These are phyloP conservation scores for Castanea mollissima DNA, from an alignment of 306 rosid species.

Conservation along the genomic window DNA sequence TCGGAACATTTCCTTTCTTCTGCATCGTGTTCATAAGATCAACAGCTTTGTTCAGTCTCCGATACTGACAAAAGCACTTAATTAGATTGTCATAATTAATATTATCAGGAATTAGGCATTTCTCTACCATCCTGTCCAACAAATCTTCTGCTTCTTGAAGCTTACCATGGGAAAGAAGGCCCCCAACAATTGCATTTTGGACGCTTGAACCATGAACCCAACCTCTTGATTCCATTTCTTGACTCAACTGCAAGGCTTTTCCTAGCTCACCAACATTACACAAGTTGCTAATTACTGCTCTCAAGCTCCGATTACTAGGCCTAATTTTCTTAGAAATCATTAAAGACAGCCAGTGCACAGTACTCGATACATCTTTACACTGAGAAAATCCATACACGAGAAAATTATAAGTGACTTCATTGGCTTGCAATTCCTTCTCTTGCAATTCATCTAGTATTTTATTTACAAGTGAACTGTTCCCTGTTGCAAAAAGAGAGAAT, in stretches of 20 bases:
- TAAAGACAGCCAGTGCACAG: slow-evolving; percentile 46
- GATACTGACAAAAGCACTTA: slow-evolving; percentile 53
- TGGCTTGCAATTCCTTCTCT: slow-evolving; percentile 44
- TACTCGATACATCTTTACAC: slow-evolving; percentile 51
- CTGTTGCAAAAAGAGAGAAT: slow-evolving; percentile 55
- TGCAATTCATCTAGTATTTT: slow-evolving; percentile 54
- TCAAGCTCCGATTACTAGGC: slow-evolving; percentile 70
- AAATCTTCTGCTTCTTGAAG: slow-evolving; percentile 66
- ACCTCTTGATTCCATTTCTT: slow-evolving; percentile 63
- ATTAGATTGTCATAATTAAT: slow-evolving; percentile 67
- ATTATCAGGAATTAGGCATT: slow-evolving; percentile 55
- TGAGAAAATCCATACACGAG: slow-evolving; percentile 65
- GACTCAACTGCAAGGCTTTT: slow-evolving; percentile 63
- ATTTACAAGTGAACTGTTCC: slow-evolving; percentile 41
- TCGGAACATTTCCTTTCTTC: slow-evolving; percentile 60
- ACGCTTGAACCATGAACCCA: slow-evolving; percentile 63
- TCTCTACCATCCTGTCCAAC: slow-evolving; percentile 59
- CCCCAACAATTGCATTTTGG: slow-evolving; percentile 58
- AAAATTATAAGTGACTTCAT: slow-evolving; percentile 68
- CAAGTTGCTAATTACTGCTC: slow-evolving; percentile 48
- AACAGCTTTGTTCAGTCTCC: slow-evolving; percentile 60
- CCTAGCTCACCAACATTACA: slow-evolving; percentile 56
- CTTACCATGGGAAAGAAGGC: slow-evolving; percentile 55
- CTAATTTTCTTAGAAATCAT: slow-evolving; percentile 62
- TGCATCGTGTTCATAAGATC: slow-evolving; percentile 68